Percentiles rank a stretch among this genome's conserved stretches.
These are phyloP conservation scores for Aureoboletus auriporus DNA, from an alignment of 768 basidiomycete genomes.

Conservation along the genomic window DNA sequence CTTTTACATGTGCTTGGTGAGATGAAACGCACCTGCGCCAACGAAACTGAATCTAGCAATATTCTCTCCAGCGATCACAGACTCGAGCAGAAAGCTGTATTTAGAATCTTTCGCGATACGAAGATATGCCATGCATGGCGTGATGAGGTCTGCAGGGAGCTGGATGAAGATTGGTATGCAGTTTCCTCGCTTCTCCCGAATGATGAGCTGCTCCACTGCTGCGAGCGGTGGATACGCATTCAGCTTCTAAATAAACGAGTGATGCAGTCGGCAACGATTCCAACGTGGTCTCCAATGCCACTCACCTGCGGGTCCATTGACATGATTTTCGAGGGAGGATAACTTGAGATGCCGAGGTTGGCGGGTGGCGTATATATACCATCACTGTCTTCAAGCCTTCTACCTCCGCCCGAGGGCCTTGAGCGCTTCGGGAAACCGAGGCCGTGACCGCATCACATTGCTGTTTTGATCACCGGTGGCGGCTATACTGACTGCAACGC, in stretches of 20 bases:
- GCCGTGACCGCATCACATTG: no score
- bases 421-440: no score
- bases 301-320: slow-evolving; percentile 52
- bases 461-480: no score
- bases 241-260: slow-evolving; percentile 52
- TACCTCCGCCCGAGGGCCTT: slow-evolving; percentile 2
- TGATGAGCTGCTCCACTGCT: slow-evolving; percentile 71
- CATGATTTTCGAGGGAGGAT: neutral
- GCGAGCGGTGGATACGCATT: slow-evolving; percentile 67
- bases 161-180: slow-evolving; percentile 91
- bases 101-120: slow-evolving; percentile 88
- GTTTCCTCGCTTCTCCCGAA: slow-evolving; percentile 82
- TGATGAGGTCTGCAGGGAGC: slow-evolving; percentile 92
- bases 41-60: slow-evolving; percentile 95
- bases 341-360: neutral
- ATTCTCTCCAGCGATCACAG: slow-evolving; percentile 85
- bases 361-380: slow-evolving; percentile 1
- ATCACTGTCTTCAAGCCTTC: neutral
- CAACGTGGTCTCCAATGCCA: neutral
- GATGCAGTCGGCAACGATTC: slow-evolving; percentile 52
- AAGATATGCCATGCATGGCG: slow-evolving; percentile 95
- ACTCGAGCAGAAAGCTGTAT: slow-evolving; percentile 94
- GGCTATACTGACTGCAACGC: no score
- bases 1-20: neutral
- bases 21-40: slow-evolving; percentile 70